Evolutionary conservation across 331 rosid species (phyloP), one percentile per base, ranked within the genome.

Genomic region (Stylosanthes scabra): DNA sequence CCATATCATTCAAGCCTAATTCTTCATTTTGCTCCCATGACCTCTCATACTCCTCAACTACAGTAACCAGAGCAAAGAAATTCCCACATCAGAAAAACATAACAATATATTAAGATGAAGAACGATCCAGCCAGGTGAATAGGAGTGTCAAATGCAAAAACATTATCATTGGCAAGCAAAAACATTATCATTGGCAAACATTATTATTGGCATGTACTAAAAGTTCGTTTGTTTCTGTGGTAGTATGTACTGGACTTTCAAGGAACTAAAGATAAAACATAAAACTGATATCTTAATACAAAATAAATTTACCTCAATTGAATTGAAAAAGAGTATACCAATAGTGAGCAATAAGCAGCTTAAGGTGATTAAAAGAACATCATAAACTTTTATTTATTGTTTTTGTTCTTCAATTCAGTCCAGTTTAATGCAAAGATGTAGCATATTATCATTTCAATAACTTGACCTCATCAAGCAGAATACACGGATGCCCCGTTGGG

Each of bases 1-100:
- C 97, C 1, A 92, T 95, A 79, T 92, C 99, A 69, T 95, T 95
- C 80, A 95, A 85, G 84, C 97, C 99, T 76, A 95, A 50, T 56
- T 90, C 99, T 76, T 95, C 99, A 2, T 95, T 95, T 70, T 91
- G 97, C 78, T 95, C 97, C 97, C 96, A 95, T 10, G 97, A 90
- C 74, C 99, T 88, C 84, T 85, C 96, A 3, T 88, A 95, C 69
- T 91, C 97, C 79, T 91, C 97, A 59, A 77, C 97, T 95, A 83
- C 27, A 61, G 58, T 65, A 25, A 37, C 20, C 20, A 45, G 28
- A 51, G 56, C 2, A n/a, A 67, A 16, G 3, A 77, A 5, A 80
- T 51, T 70, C 49, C 74, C 76, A 83, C 13, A 57, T 49, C 12
- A 66, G 54, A 46, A 66, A 66, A 49, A 27, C 31, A 13, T 15